Base-by-base conservation (phyloP, 2,329 filamentous ascomycete genomes). In the Ophiocordyceps camponoti-rufipedis region DNA sequence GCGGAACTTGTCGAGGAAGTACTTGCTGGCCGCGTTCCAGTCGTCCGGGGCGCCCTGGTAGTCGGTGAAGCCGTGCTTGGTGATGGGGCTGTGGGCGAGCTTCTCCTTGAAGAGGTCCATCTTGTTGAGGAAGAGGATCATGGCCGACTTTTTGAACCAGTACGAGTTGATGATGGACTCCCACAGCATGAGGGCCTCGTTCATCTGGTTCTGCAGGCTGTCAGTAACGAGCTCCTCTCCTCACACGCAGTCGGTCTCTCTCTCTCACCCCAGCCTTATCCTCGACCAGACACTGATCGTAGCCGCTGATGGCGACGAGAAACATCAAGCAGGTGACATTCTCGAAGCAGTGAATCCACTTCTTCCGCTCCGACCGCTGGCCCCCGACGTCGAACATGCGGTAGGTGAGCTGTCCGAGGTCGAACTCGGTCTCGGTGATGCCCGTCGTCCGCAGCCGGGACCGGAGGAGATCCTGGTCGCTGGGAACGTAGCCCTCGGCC, bases 261-360 rank as follows among this genome's bases (percentile, higher is more conserved):
- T n/a, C n/a, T n/a, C 23, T 23, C 23, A 23, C 23, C 74, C 91
- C 85, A 0, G 85, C 94, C 72, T 94, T 87, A 60, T 95, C 88
- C 62, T 95, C 88, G 62, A 95, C 94, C 42, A 95, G 75, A 49
- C 94, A 72, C 69, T 94, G 88, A 62, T 95, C 88, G 70, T 95
- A 95, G 65, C 94, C 88, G 54, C 87, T 94, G 56, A 95, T 94
- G 65, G 89, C 89, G 54, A 95, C 89, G 46, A 94, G 70, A 79
- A 95, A 95, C 38, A 95, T 82, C 55, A 95, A 94, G 11, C 87
- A 94, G 9, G 87, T 94, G 58, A 95, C 88, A 57, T 95, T 94
- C 70, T 95, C 88, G 66, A 95, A 95, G 70, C 88, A 94, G 70
- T 95, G 88, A 56, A 95, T 95, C 88, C 88, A 95, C 78, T 95